These are phyloP conservation scores for Cordyceps cicadae DNA, from an alignment of 2,329 filamentous ascomycete genomes.

Conservation along the genomic window DNA sequence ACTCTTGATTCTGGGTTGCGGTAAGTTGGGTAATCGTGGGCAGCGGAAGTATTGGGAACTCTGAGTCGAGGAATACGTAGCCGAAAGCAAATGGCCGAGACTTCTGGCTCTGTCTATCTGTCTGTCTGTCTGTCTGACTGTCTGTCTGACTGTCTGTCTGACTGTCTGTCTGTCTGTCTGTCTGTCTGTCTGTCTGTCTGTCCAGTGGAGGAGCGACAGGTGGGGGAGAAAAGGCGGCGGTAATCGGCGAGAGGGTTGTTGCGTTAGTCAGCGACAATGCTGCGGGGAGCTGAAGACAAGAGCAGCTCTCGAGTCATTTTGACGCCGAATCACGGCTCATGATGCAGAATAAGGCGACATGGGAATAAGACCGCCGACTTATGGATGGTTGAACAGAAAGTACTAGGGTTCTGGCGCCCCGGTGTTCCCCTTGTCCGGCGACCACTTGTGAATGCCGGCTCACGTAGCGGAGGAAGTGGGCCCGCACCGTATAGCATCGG, in stretches of 20 bases:
- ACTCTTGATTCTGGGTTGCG: neutral
- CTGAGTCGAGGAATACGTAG: neutral
- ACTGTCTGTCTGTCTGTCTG: too few relatives aligned
- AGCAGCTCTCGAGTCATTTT: neutral
- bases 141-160: neutral
- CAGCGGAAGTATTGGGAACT: neutral
- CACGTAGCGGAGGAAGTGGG: too few relatives aligned
- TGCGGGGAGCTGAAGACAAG: neutral
- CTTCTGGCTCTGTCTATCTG: neutral
- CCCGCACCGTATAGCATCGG: too few relatives aligned
- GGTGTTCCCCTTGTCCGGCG: too few relatives aligned
- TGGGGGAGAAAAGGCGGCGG: neutral
- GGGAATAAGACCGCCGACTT: neutral
- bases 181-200: neutral
- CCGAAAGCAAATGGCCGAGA: neutral
- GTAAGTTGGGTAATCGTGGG: neutral
- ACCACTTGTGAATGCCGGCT: too few relatives aligned
- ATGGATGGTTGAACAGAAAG: too few relatives aligned
- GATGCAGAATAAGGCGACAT: neutral
- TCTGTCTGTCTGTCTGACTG: too few relatives aligned
- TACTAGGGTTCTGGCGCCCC: too few relatives aligned
- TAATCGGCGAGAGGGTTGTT: neutral
- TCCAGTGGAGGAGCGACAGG: neutral
- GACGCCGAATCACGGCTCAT: neutral
- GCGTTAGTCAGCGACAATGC: slow-evolving; percentile 2